phyloP scores from a whole-genome alignment of 108 stramenopile genomes.

The Chaetoceros tenuissimus region DNA sequence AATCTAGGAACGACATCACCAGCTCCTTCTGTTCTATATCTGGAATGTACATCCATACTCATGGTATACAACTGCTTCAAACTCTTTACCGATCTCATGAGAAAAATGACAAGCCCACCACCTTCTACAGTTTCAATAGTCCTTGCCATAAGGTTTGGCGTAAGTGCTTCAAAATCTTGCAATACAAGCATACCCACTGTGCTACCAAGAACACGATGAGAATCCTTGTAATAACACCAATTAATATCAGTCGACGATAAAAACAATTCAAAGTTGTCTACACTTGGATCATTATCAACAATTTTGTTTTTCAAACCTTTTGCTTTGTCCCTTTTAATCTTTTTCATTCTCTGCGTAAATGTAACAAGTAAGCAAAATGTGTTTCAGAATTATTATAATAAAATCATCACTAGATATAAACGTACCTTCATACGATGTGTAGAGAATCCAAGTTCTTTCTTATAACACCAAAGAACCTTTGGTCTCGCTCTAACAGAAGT shows the following conservation, averaged over 20 bases:
- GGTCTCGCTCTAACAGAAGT: constrained; percentile 75
- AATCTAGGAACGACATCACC: constrained; percentile 91
- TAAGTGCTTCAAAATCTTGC: constrained; percentile 98
- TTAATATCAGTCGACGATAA: constrained; percentile 87
- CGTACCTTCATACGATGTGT: constrained; percentile 64
- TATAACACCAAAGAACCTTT: constrained; percentile 98
- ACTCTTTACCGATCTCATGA: constrained; percentile 86
- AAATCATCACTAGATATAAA: not conserved
- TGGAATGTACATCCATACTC: constrained; percentile 97
- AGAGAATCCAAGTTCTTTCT: constrained; percentile 98
- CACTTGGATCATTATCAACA: constrained; percentile 21
- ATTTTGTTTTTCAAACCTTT: constrained; percentile 47
- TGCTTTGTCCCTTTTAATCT: constrained; percentile 87
- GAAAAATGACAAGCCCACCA: constrained; percentile 94
- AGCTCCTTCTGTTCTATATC: constrained; percentile 89
- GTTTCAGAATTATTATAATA: constrained; percentile 22
- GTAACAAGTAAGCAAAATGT: not conserved
- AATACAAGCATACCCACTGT: constrained; percentile 94
- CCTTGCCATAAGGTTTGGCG: constrained; percentile 96
- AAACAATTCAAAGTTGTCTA: constrained; percentile 98
- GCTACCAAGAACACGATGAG: constrained; percentile 91
- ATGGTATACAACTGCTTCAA: constrained; percentile 96
- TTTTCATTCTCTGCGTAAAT: constrained; percentile 94
- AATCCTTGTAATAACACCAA: constrained; percentile 99
- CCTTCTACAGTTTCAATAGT: constrained; percentile 98